A percentile compares a stretch with the other conserved stretches of the same genome.
phyloP scores from a whole-genome alignment of 75 land plant species.

The Selaginella tamariscina region DNA sequence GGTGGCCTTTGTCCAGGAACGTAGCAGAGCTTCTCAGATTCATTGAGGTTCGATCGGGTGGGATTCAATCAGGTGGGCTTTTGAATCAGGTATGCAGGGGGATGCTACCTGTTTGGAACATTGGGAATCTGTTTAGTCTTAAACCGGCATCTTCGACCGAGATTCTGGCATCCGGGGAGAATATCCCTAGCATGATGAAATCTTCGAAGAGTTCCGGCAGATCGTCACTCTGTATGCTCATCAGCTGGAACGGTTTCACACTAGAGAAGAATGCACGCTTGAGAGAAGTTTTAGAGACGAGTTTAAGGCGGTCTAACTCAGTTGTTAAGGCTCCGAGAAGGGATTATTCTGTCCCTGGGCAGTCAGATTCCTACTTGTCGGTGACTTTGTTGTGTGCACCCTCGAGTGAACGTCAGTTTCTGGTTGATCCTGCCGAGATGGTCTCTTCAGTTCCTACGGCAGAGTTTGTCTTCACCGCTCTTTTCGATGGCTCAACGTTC shows the following conservation, averaged over 20 bases:
- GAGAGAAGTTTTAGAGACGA: neutral
- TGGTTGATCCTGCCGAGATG: neutral
- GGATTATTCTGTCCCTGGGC: neutral
- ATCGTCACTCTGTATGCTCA: neutral
- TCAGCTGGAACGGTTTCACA: slow-evolving; percentile 1
- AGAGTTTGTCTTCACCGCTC: neutral
- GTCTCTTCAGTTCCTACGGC: neutral
- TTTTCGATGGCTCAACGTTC: neutral
- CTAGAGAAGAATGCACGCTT: neutral
- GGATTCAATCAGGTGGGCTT: neutral
- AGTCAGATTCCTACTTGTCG: neutral
- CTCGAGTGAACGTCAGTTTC: neutral
- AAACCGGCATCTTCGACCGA: neutral
- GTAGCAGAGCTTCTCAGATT: neutral
- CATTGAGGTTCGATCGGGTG: neutral
- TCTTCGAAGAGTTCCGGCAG: neutral
- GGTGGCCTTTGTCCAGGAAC: neutral
- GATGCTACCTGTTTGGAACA: neutral
- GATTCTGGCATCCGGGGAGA: neutral
- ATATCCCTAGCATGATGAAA: neutral
- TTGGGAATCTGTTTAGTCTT: neutral
- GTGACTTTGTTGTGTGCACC: neutral
- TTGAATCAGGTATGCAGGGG: neutral
- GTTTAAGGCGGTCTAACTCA: neutral
- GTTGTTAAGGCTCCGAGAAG: neutral